Base-by-base conservation (phyloP, 495 filamentous ascomycete species). In the Darksidea phi region DNA sequence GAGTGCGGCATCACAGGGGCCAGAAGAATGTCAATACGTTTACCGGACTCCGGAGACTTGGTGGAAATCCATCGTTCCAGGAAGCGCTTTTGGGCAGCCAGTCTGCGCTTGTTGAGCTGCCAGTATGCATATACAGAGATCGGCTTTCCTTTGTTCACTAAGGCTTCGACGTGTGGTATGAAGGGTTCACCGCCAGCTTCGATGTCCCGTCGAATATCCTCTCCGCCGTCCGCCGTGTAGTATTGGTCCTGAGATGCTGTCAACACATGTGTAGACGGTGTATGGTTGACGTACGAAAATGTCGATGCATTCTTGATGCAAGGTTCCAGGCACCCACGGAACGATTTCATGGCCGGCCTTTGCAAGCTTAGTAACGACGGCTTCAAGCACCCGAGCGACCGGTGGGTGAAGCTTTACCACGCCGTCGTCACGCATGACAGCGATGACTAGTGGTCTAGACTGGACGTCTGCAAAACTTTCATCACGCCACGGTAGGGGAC, bases 61-160 rank as follows among this genome's bases (percentile, higher is more conserved):
- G 74, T 63, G 6, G 59, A 68, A 42, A 74, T 79, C 84, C 84
- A 87, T 55, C 76, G 75, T 62, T 82, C 79, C 1, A 85, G 74
- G 59, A 84, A 86, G 15, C 55, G 71, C 57, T 84, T 84, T 55
- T 84, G 81, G 5, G 72, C 71, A 0, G 72, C 73, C 42, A 70
- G 49, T 54, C 84, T 84, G 24, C 77, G 74, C 68, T 74, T 78
- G 67, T 81, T 81, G 3, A 84, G 68, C 54, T 83, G 79, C 80
- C 77, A 82, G 67, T 83, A 84, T 26, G 80, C 73, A 43, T 78
- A 81, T 10, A 83, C 76, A 0, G 79, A 81, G 0, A 84, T 78
- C 1, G 80, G 67, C n/a, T 73, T 67, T 2, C 61, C 71, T 11
- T 58, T 54, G 21, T 67, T 61, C 5, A 81, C 68, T 8, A 71